A percentile compares a stretch with the other conserved stretches of the same genome.
Evolutionary conservation across 768 basidiomycete species (phyloP).

Genomic region (Russula brevipes): DNA sequence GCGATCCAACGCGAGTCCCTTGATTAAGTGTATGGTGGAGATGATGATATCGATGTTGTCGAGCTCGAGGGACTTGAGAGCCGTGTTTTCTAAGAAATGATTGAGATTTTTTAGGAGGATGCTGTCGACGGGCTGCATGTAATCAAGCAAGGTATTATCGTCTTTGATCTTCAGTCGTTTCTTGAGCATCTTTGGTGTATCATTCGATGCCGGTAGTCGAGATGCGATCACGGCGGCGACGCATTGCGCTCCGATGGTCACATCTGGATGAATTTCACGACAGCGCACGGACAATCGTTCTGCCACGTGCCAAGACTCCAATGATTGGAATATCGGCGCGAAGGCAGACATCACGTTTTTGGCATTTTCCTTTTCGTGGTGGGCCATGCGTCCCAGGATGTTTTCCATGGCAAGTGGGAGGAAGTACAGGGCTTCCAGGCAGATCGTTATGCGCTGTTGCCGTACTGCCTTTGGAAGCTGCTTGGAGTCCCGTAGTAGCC

Average conservation of each 20-base stretch:
- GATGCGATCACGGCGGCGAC: not conserved
- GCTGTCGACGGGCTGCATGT: not conserved
- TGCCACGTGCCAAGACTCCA: not conserved
- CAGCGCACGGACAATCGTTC: not conserved
- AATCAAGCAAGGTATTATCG: not conserved
- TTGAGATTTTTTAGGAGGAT: constrained; percentile 7
- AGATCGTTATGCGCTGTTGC: not conserved
- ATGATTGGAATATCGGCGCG: not conserved
- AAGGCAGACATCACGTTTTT: not conserved
- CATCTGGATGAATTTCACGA: not conserved
- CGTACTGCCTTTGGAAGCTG: not conserved
- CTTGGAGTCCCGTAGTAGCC: not conserved
- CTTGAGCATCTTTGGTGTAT: not conserved
- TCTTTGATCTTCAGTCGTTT: not conserved
- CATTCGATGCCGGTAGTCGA: not conserved
- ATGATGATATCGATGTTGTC: too few species aligned
- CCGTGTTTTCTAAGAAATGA: constrained; percentile 3
- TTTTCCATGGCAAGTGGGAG: not conserved
- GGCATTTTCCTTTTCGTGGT: not conserved
- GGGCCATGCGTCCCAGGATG: not conserved
- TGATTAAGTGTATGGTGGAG: too few species aligned
- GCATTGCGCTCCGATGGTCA: constrained; percentile 6
- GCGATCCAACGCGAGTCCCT: too few species aligned
- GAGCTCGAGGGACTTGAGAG: not conserved
- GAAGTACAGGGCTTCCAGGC: constrained; percentile 3